phyloP scores from a whole-genome alignment of 176 grass and related monocot species.

The Pontederia paniculata region DNA sequence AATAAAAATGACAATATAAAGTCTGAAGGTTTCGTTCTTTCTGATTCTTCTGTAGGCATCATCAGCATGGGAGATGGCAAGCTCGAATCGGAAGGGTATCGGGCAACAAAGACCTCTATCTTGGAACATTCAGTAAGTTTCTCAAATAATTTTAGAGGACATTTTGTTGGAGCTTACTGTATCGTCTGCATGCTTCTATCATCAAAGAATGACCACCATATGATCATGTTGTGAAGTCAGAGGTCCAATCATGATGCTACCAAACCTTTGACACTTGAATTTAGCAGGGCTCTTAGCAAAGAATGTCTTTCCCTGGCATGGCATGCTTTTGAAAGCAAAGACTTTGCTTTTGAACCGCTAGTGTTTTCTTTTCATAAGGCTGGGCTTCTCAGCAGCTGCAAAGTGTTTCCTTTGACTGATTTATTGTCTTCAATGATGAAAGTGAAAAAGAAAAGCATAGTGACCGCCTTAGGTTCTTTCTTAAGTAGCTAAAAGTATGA shows the following conservation, averaged over 20 bases:
- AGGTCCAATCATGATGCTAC: constrained; percentile 68
- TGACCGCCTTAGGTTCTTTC: constrained; percentile 19
- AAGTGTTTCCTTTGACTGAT: constrained; percentile 32
- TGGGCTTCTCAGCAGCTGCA: constrained; percentile 36
- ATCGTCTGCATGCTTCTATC: constrained; percentile 29
- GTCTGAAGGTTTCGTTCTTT: no score
- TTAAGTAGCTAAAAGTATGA: constrained; percentile 8
- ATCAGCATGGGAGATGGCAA: constrained; percentile 71
- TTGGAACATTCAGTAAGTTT: constrained; percentile 59
- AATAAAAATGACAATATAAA: background rate
- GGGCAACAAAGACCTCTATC: constrained; percentile 78
- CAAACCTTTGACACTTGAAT: constrained; percentile 31
- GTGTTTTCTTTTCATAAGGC: constrained; percentile 56
- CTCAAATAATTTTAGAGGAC: background rate
- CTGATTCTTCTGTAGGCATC: constrained; percentile 33
- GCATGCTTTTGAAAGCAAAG: constrained; percentile 37
- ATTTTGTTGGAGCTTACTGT: constrained; percentile 5
- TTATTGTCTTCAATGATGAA: constrained; percentile 20
- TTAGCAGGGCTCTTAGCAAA: constrained; percentile 24
- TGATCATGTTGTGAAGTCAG: constrained; percentile 11
- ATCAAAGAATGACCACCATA: constrained; percentile 16
- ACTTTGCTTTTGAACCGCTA: constrained; percentile 31
- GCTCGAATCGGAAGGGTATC: constrained; percentile 78
- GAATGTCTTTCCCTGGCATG: constrained; percentile 45
- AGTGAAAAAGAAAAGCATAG: constrained; percentile 3